These are phyloP conservation scores for Arthonia radiata DNA, from an alignment of 495 filamentous ascomycete genomes.

Conservation along the genomic window DNA sequence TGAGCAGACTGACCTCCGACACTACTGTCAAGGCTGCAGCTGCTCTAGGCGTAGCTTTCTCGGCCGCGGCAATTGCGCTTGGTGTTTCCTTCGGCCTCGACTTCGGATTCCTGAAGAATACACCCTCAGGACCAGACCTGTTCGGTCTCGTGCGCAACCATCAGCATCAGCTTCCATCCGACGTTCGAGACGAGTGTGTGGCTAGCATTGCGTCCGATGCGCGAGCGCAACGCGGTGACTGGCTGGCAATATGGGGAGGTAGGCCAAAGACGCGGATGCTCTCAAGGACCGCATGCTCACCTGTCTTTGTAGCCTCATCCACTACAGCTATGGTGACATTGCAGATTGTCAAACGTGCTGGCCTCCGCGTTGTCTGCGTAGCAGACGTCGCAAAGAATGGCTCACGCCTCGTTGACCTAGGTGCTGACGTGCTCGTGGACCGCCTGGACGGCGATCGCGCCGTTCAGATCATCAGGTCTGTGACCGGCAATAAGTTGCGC, in stretches of 20 bases:
- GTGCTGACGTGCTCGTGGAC: slow-evolving; percentile 36
- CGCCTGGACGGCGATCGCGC: slow-evolving; percentile 31
- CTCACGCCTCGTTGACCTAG: slow-evolving; percentile 22
- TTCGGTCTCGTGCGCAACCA: slow-evolving; percentile 16
- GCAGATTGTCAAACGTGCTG: slow-evolving; percentile 33
- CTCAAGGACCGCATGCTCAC: slow-evolving; percentile 1
- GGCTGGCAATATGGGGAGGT: slow-evolving; percentile 48
- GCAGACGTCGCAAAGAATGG: slow-evolving; percentile 39
- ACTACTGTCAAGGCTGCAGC: slow-evolving; percentile 24
- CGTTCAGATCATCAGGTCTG: slow-evolving; percentile 29
- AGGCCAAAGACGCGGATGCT: slow-evolving; percentile 7
- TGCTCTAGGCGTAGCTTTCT: slow-evolving; percentile 37
- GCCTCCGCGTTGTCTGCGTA: slow-evolving; percentile 29
- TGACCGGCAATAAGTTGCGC: slow-evolving; percentile 26
- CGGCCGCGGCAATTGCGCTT: slow-evolving; percentile 30
- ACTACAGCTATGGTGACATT: slow-evolving; percentile 32
- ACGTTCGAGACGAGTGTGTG: slow-evolving; percentile 30
- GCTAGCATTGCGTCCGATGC: slow-evolving; percentile 18
- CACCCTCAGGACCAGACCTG: slow-evolving; percentile 27
- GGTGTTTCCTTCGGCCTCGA: slow-evolving; percentile 37
- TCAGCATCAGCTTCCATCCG: slow-evolving; percentile 18
- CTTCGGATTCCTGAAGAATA: slow-evolving; percentile 12
- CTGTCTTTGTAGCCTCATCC: slow-evolving; percentile 22
- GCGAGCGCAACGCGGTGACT: slow-evolving; percentile 26
- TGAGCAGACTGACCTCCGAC: slow-evolving; percentile 24